Evolutionary conservation across 1,284 basidiomycete genomes (phyloP).

Genomic region (Cutaneotrichosporon dermatis): DNA sequence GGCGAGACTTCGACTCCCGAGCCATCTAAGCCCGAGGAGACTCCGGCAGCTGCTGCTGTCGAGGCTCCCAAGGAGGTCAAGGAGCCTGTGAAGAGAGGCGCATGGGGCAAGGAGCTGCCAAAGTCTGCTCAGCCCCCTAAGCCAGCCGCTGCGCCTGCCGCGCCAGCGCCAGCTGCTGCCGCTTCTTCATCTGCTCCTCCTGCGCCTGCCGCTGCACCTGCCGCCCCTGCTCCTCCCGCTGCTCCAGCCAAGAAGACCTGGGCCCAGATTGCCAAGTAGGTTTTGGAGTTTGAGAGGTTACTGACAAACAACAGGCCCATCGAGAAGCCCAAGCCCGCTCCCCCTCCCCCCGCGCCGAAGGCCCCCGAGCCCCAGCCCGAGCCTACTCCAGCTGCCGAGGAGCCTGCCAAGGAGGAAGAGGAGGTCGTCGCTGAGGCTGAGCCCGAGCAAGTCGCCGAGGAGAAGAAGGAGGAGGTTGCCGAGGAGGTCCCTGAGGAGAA

Average conservation of each 20-base stretch:
- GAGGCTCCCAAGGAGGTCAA: constrained; percentile 41
- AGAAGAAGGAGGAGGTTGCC: constrained; percentile 13
- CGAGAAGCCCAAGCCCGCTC: constrained; percentile 47
- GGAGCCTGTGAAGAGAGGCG: constrained; percentile 38
- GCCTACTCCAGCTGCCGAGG: constrained; percentile 23
- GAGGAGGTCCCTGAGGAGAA: constrained; percentile 13
- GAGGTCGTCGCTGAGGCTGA: constrained; percentile 22
- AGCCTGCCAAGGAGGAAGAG: constrained; percentile 8
- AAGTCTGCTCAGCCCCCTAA: constrained; percentile 17
- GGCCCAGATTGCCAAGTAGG: constrained; percentile 51
- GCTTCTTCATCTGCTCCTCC: constrained; percentile 11
- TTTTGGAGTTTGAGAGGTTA: neutral
- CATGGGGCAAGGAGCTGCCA: constrained; percentile 36
- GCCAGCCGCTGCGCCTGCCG: constrained; percentile 16
- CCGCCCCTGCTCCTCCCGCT: constrained; percentile 11
- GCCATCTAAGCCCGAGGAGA: constrained; percentile 11
- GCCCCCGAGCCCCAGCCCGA: constrained; percentile 30
- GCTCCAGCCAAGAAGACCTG: constrained; percentile 49
- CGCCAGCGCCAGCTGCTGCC: constrained; percentile 17
- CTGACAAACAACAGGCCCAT: constrained; percentile 29
- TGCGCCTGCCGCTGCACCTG: constrained; percentile 19
- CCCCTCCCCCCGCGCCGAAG: constrained; percentile 60
- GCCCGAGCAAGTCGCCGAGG: constrained; percentile 9
- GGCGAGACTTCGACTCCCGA: constrained; percentile 8
- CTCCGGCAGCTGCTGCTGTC: constrained; percentile 14